Percentiles rank a stretch among this genome's conserved stretches.
Conservation (phyloP, 441 rosid genomes). For the Flueggea neowawraea region DNA sequence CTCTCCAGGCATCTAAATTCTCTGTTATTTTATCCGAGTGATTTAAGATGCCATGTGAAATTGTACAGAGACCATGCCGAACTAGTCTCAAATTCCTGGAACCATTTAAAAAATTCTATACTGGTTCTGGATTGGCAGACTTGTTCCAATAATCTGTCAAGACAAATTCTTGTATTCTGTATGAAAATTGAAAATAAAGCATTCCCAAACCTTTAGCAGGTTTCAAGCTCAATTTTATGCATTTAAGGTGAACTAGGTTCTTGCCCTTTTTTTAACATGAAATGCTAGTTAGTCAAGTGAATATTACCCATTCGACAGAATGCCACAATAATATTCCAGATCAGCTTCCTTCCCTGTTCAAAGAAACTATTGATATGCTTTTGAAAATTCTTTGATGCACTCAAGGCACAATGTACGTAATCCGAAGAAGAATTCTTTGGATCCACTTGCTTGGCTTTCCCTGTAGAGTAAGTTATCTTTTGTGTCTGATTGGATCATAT, state of each 20-base stretch:
- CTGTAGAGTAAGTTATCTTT: neutral
- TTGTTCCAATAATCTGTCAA: neutral
- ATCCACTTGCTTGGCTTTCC: neutral
- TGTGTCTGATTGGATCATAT: neutral
- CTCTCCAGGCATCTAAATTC: constrained; percentile 6
- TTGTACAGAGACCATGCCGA: neutral
- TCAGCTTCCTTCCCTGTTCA: too few species aligned
- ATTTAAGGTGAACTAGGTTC: too few species aligned
- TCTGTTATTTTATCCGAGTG: neutral
- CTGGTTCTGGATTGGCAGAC: neutral
- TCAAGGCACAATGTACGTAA: neutral
- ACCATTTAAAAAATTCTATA: neutral
- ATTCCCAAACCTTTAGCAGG: too few species aligned
- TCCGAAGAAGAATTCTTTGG: neutral
- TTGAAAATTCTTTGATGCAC: neutral
- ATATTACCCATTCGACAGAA: too few species aligned
- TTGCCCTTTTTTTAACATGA: too few species aligned
- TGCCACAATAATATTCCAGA: too few species aligned
- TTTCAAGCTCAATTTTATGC: too few species aligned
- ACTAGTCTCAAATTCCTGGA: neutral
- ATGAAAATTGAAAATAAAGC: too few species aligned
- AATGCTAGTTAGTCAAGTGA: too few species aligned
- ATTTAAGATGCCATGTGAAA: constrained; percentile 5
- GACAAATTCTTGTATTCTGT: neutral
- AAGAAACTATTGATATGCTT: too few species aligned